These are phyloP conservation scores for Salix exigua DNA, from an alignment of 345 rosid genomes.

Conservation along the genomic window DNA sequence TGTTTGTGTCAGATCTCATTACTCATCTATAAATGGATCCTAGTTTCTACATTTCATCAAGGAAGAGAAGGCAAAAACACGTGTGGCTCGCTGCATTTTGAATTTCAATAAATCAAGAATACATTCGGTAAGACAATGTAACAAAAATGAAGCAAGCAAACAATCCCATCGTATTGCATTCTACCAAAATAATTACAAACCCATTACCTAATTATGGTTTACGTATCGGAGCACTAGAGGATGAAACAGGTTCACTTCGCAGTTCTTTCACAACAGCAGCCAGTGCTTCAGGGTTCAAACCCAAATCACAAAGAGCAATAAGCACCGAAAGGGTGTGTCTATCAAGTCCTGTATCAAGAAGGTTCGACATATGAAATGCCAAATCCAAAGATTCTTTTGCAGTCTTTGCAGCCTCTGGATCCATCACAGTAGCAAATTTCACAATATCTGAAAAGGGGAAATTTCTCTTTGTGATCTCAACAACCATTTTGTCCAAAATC, in stretches of 20 bases:
- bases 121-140: neutral
- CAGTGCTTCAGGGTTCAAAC: conserved; percentile 15
- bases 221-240: neutral
- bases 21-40: neutral
- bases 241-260: neutral
- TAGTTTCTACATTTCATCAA: neutral
- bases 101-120: neutral
- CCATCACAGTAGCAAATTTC: neutral
- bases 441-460: neutral
- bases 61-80: neutral
- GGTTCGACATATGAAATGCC: conserved; percentile 10
- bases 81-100: neutral
- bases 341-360: conserved; percentile 9
- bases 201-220: neutral
- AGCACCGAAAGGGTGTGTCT: conserved; percentile 14
- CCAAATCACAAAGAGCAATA: conserved; percentile 10
- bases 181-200: neutral
- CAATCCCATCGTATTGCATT: neutral
- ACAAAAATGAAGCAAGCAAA: neutral
- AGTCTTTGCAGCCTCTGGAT: conserved; percentile 5
- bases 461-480: neutral
- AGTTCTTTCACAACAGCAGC: conserved; percentile 10
- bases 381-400: conserved; percentile 10
- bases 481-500: neutral
- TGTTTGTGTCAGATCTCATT: neutral